A percentile compares a stretch with the other conserved stretches of the same genome.
These are phyloP conservation scores for Fusarium sp. DNA, from an alignment of 2,329 filamentous ascomycete species.

Conservation along the genomic window DNA sequence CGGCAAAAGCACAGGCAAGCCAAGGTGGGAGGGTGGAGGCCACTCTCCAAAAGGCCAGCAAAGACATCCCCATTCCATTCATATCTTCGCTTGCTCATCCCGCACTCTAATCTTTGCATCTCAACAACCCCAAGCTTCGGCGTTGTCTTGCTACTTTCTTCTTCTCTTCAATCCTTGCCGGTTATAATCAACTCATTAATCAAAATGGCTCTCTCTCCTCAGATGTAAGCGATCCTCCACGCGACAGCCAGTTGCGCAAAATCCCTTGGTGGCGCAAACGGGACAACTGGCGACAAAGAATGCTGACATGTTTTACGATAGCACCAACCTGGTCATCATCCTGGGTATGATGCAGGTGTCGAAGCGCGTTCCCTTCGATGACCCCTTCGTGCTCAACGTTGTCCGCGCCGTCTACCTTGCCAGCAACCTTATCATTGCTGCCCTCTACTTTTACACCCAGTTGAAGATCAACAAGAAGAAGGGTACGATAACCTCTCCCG, in stretches of 20 bases:
- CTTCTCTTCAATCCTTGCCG: slow-evolving; percentile 9
- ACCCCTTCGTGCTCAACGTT: slow-evolving; percentile 74
- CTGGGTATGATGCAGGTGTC: slow-evolving; percentile 98
- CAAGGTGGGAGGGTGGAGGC: slow-evolving; percentile 6
- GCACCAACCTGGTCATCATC: slow-evolving; percentile 94
- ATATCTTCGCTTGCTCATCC: slow-evolving; percentile 18
- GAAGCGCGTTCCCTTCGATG: slow-evolving; percentile 95
- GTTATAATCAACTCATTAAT: slow-evolving; percentile 17
- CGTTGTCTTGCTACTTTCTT: slow-evolving; percentile 19
- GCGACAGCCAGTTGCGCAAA: slow-evolving; percentile 29
- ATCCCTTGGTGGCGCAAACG: slow-evolving; percentile 40
- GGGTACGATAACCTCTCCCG: slow-evolving; percentile 70
- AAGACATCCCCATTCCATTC: slow-evolving; percentile 44
- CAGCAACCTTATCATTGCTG: slow-evolving; percentile 85
- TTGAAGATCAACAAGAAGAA: slow-evolving; percentile 94
- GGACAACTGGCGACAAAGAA: slow-evolving; percentile 38
- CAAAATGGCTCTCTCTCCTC: slow-evolving; percentile 76
- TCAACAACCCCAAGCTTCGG: slow-evolving; percentile 25
- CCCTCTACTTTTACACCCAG: slow-evolving; percentile 89
- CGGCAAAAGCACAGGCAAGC: slow-evolving; percentile 33
- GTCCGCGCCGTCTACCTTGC: slow-evolving; percentile 69
- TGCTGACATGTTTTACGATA: slow-evolving; percentile 58
- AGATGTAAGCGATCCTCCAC: slow-evolving; percentile 68
- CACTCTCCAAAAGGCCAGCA: slow-evolving; percentile 50
- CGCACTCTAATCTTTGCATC: slow-evolving; percentile 39